Percentiles rank a stretch among this genome's conserved stretches.
These are phyloP conservation scores for Podaxis rugospora DNA, from an alignment of 768 basidiomycete genomes.

Conservation along the genomic window DNA sequence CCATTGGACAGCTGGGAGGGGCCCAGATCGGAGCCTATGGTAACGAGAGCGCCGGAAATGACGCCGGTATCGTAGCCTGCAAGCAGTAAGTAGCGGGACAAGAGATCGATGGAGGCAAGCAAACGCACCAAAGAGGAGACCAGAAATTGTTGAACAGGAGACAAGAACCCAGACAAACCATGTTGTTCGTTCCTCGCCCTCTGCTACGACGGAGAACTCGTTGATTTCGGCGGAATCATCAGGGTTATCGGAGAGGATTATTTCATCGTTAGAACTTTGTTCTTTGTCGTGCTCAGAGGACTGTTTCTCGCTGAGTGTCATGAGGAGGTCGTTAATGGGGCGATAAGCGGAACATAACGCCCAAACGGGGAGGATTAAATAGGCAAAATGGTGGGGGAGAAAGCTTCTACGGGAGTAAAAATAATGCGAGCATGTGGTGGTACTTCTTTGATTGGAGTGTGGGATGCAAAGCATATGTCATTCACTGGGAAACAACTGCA, in stretches of 20 bases:
- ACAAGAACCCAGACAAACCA: conserved; percentile 81
- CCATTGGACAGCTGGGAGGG: conserved; percentile 48
- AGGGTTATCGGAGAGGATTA: background rate
- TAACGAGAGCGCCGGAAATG: conserved; percentile 77
- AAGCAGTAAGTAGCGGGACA: background rate
- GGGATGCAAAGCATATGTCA: background rate
- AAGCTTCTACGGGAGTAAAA: background rate
- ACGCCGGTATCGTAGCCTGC: conserved; percentile 80
- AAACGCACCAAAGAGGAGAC: conserved; percentile 64
- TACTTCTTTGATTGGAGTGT: background rate
- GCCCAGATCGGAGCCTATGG: conserved; percentile 64
- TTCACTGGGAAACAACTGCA: too few relatives aligned
- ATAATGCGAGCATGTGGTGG: background rate
- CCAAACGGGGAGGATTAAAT: background rate
- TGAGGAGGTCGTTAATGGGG: background rate
- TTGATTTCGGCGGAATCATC: conserved; percentile 50
- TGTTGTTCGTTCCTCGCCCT: conserved; percentile 63
- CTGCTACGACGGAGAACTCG: conserved; percentile 54
- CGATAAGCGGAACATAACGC: background rate
- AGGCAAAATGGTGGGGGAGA: background rate
- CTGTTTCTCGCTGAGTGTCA: conserved; percentile 3
- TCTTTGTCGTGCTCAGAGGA: conserved; percentile 8
- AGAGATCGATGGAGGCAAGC: background rate
- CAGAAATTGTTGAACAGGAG: conserved; percentile 68
- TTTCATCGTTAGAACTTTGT: background rate